These are phyloP conservation scores for Thraustotheca clavata DNA, from an alignment of 352 stramenopile species.

Conservation along the genomic window DNA sequence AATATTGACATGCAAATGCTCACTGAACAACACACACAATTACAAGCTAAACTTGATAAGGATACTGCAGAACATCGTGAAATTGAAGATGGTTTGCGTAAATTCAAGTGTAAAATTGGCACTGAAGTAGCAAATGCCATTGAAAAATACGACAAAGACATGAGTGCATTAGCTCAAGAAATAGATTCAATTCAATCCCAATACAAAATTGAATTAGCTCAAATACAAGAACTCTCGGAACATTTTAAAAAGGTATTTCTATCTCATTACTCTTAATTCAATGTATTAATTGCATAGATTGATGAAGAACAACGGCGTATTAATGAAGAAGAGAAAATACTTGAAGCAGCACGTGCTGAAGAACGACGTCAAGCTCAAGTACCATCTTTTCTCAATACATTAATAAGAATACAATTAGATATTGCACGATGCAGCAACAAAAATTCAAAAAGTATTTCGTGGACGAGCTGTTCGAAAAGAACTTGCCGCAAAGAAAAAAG, in stretches of 20 bases:
- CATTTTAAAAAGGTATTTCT: constrained; percentile 65
- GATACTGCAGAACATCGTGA: constrained; percentile 79
- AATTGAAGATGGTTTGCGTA: constrained; percentile 64
- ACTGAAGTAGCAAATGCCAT: constrained; percentile 57
- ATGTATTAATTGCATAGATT: constrained; percentile 30
- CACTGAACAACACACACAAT: constrained; percentile 39
- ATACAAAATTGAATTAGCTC: constrained; percentile 38
- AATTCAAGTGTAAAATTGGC: constrained; percentile 76
- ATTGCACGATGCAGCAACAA: constrained; percentile 56
- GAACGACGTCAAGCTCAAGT: constrained; percentile 74
- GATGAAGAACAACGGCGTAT: constrained; percentile 82
- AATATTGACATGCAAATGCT: constrained; percentile 69
- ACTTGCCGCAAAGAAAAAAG: constrained; percentile 71
- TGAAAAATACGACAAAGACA: constrained; percentile 71
- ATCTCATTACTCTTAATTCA: not conserved
- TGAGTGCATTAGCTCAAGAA: constrained; percentile 49
- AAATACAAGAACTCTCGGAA: constrained; percentile 67
- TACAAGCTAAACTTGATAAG: constrained; percentile 50
- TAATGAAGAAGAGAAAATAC: constrained; percentile 61
- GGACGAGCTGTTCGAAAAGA: constrained; percentile 52
- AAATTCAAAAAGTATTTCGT: constrained; percentile 78
- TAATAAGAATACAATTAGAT: constrained; percentile 30
- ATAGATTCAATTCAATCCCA: constrained; percentile 36
- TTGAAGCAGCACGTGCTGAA: constrained; percentile 55
- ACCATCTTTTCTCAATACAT: not conserved